phyloP scores from a whole-genome alignment of 1,139 yeast species.

The Suhomyces maxii region DNA sequence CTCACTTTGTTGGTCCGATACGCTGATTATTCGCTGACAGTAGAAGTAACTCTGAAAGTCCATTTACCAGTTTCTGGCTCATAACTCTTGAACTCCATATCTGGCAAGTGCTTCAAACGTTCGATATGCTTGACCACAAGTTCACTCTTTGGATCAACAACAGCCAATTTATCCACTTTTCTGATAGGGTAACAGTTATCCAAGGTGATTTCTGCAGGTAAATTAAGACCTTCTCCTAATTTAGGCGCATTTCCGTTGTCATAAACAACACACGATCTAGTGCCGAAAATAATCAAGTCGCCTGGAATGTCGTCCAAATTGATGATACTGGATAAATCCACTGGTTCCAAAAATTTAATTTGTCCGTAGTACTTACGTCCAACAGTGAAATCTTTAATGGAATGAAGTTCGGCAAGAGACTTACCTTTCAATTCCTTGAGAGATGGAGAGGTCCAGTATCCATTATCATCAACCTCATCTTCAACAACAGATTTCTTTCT shows the following conservation, averaged over 20 bases:
- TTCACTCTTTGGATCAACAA: constrained; percentile 77
- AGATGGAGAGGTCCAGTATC: constrained; percentile 88
- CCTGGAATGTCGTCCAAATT: constrained; percentile 65
- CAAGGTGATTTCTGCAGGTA: constrained; percentile 69
- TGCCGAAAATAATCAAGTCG: constrained; percentile 58
- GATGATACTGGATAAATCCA: constrained; percentile 71
- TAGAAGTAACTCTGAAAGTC: constrained; percentile 54
- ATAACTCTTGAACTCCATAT: constrained; percentile 68
- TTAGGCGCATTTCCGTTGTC: constrained; percentile 71
- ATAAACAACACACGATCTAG: constrained; percentile 66
- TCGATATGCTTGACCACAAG: constrained; percentile 68
- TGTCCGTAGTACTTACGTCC: constrained; percentile 82
- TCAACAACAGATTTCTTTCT: background rate
- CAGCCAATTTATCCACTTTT: constrained; percentile 69
- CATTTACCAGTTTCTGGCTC: constrained; percentile 81
- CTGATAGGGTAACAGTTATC: constrained; percentile 78
- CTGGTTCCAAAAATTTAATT: constrained; percentile 75
- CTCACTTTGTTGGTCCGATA: too few relatives aligned
- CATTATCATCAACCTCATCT: constrained; percentile 48
- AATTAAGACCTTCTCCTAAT: constrained; percentile 79
- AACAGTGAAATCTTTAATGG: constrained; percentile 65
- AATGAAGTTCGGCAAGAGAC: constrained; percentile 62
- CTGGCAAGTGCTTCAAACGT: constrained; percentile 60
- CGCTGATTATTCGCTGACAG: background rate
- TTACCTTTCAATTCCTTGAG: constrained; percentile 58